Conservation (phyloP, 2,329 filamentous ascomycete species). For the Penicillium thymicola region DNA sequence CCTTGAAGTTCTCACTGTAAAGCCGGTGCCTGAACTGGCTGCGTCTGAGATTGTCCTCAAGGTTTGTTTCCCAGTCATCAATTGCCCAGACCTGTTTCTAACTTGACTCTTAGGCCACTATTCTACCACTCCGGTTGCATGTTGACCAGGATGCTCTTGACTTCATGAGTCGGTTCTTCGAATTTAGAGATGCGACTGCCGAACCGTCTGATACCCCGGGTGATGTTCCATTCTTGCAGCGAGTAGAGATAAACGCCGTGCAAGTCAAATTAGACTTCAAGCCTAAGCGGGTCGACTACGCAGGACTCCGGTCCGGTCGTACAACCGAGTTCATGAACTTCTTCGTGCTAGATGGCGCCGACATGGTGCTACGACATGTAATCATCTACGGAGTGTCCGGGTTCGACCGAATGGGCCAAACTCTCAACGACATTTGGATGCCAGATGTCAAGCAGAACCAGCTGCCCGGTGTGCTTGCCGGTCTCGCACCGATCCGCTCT, state of each 20-base stretch:
- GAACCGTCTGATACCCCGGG: constrained; percentile 56
- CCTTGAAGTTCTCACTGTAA: constrained; percentile 81
- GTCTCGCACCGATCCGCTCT: constrained; percentile 83
- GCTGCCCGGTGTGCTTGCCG: constrained; percentile 81
- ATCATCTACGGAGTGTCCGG: constrained; percentile 91
- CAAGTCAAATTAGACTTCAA: constrained; percentile 92
- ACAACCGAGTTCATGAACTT: constrained; percentile 99
- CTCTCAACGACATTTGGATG: constrained; percentile 94
- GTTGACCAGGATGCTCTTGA: constrained; percentile 97
- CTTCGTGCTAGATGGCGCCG: constrained; percentile 81
- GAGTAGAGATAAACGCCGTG: constrained; percentile 80
- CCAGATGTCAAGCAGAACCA: constrained; percentile 88
- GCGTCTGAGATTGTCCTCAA: constrained; percentile 87
- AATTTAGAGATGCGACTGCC: constrained; percentile 79
- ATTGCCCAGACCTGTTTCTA: constrained; percentile 4
- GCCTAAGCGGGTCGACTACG: constrained; percentile 96
- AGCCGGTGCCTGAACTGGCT: constrained; percentile 75
- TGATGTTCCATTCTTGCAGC: constrained; percentile 82
- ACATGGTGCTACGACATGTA: constrained; percentile 79
- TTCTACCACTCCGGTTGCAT: constrained; percentile 84
- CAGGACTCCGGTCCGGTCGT: constrained; percentile 82
- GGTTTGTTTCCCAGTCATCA: constrained; percentile 37
- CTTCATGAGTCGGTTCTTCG: constrained; percentile 95
- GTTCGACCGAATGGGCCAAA: constrained; percentile 85
- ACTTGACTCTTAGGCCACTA: constrained; percentile 49